Percentiles rank a stretch among this genome's conserved stretches.
Evolutionary conservation across 345 rosid genomes (phyloP).

Genomic region (Cochlearia excelsa): DNA sequence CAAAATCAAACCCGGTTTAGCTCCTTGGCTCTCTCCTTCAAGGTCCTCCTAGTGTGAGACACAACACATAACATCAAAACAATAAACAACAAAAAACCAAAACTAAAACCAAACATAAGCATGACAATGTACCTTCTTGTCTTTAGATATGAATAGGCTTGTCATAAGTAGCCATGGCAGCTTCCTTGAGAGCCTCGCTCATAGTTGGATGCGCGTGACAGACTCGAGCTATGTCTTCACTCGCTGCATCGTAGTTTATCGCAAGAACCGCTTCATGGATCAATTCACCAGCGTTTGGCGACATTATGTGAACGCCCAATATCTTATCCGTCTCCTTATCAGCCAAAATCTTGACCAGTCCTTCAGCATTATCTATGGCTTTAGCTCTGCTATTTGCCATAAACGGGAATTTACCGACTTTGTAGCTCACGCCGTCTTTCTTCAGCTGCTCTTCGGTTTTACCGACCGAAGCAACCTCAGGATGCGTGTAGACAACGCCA

Average conservation of each 20-base stretch:
- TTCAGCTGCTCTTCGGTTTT: slow-evolving; percentile 98
- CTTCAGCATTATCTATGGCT: slow-evolving; percentile 93
- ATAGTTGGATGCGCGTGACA: slow-evolving; percentile 99
- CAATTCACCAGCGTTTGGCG: slow-evolving; percentile 94
- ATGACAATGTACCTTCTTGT: slow-evolving; percentile 18
- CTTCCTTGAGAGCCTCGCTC: slow-evolving; percentile 99
- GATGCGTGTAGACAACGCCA: slow-evolving; percentile 95
- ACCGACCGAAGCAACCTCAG: slow-evolving; percentile 97
- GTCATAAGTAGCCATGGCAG: slow-evolving; percentile 99
- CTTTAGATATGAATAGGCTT: slow-evolving; percentile 90
- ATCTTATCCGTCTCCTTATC: slow-evolving; percentile 96
- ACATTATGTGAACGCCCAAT: slow-evolving; percentile 93
- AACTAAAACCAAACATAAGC: neutral
- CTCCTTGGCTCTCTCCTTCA: slow-evolving; percentile 18
- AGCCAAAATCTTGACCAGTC: slow-evolving; percentile 85
- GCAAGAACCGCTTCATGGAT: slow-evolving; percentile 96
- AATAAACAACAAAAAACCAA: neutral
- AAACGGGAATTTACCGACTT: slow-evolving; percentile 96
- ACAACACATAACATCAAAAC: neutral
- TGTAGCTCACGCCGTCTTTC: slow-evolving; percentile 64
- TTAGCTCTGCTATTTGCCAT: slow-evolving; percentile 98
- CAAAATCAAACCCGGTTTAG: slow-evolving; percentile 25
- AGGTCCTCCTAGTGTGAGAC: slow-evolving; percentile 9
- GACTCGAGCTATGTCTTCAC: slow-evolving; percentile 95
- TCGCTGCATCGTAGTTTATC: slow-evolving; percentile 74